Evolutionary conservation across 495 filamentous ascomycete genomes (phyloP).

Genomic region (Tuber microsphaerosporum): DNA sequence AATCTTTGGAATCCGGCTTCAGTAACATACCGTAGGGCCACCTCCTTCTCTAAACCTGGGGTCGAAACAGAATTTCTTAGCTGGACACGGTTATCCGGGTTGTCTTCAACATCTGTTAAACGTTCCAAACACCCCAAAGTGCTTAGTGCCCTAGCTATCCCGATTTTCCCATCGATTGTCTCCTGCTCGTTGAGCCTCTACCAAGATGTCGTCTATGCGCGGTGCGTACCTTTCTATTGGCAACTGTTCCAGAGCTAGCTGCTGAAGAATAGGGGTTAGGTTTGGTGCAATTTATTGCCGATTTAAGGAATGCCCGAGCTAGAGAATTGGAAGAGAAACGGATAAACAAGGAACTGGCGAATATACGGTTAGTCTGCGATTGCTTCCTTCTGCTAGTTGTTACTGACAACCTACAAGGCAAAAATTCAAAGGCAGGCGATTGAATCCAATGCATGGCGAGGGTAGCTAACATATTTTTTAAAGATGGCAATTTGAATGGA

Average conservation of each 20-base stretch:
- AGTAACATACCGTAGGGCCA: neutral
- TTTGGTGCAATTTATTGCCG: slow-evolving; percentile 96
- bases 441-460: slow-evolving; percentile 11
- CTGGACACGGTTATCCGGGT: neutral
- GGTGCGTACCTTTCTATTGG: slow-evolving; percentile 19
- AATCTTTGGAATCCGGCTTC: neutral
- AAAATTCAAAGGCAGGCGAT: slow-evolving; percentile 64
- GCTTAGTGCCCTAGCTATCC: neutral
- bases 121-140: neutral
- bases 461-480: slow-evolving; percentile 39
- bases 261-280: slow-evolving; percentile 46
- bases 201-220: slow-evolving; percentile 41
- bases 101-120: neutral
- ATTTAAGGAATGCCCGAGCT: slow-evolving; percentile 87
- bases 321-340: slow-evolving; percentile 96
- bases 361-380: slow-evolving; percentile 62
- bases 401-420: slow-evolving; percentile 47
- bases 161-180: neutral
- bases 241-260: neutral
- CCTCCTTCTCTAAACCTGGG: neutral
- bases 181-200: neutral
- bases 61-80: neutral
- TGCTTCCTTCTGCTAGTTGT: slow-evolving; percentile 5
- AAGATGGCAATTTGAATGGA: slow-evolving; percentile 79
- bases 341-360: slow-evolving; percentile 98